A percentile compares a stretch with the other conserved stretches of the same genome.
Evolutionary conservation across 805 yeast genomes (phyloP).

Genomic region (Teunomyces atbi): DNA sequence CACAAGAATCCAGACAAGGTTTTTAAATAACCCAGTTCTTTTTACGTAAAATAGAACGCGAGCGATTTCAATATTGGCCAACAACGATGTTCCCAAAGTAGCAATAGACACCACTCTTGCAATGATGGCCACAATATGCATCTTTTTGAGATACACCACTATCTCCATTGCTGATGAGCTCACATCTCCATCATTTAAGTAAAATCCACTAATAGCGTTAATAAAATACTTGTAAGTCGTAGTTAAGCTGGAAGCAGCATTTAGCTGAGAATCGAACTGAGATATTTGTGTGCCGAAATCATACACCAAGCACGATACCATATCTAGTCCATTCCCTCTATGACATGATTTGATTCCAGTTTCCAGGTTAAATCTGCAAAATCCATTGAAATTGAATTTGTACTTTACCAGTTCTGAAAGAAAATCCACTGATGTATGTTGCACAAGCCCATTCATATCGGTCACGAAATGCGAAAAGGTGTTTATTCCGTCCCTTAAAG

Average conservation of each 20-base stretch:
- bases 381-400: slow-evolving; percentile 47
- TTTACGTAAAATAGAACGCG: not conserved
- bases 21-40: not conserved
- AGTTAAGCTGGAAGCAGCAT: slow-evolving; percentile 12
- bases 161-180: not conserved
- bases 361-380: slow-evolving; percentile 39
- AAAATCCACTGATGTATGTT: not conserved
- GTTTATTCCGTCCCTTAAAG: slow-evolving; percentile 1
- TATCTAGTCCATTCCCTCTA: slow-evolving; percentile 44
- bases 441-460: not conserved
- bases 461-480: not conserved
- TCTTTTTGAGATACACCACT: not conserved
- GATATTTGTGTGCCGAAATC: slow-evolving; percentile 52
- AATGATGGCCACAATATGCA: not conserved
- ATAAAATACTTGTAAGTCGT: slow-evolving; percentile 7
- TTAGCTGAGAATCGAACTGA: slow-evolving; percentile 24
- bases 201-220: not conserved
- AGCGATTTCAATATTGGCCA: not conserved
- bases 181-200: not conserved
- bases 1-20: not conserved
- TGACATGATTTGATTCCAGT: slow-evolving; percentile 24
- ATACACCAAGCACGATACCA: slow-evolving; percentile 44
- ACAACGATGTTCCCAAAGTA: not conserved
- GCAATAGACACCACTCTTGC: not conserved
- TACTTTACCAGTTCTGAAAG: slow-evolving; percentile 42